phyloP scores from a whole-genome alignment of 1,284 basidiomycete genomes.

The Puccinia triticina region DNA sequence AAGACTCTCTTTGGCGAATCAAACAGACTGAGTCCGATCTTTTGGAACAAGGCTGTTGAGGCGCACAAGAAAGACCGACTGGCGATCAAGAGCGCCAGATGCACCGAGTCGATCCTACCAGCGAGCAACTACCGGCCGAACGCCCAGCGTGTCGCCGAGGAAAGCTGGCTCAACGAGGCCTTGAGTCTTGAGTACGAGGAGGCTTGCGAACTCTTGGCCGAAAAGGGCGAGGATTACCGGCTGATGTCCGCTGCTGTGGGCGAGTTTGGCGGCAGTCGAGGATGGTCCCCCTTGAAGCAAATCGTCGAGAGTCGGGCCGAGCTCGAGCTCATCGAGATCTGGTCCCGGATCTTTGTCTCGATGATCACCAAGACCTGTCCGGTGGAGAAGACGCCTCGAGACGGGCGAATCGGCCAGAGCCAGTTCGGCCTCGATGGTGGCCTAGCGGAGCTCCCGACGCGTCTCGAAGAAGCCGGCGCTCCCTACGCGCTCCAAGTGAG shows the following conservation, averaged over 20 bases:
- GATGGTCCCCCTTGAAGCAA: slow-evolving; percentile 54
- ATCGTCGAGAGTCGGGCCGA: slow-evolving; percentile 54
- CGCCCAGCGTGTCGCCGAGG: slow-evolving; percentile 12
- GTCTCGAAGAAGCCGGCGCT: slow-evolving; percentile 41
- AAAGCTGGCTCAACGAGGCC: slow-evolving; percentile 54
- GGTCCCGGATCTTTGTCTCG: slow-evolving; percentile 54
- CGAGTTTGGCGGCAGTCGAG: slow-evolving; percentile 33
- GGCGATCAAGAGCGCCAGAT: slow-evolving; percentile 19
- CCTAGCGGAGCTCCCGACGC: slow-evolving; percentile 35
- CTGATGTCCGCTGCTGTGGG: slow-evolving; percentile 26
- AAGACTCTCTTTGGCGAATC: slow-evolving; percentile 51
- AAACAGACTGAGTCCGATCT: slow-evolving; percentile 50
- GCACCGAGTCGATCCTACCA: slow-evolving; percentile 13
- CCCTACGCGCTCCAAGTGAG: slow-evolving; percentile 39
- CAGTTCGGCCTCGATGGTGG: slow-evolving; percentile 32
- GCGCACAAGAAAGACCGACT: slow-evolving; percentile 52
- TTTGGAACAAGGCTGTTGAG: slow-evolving; percentile 53
- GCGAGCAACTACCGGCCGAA: background rate
- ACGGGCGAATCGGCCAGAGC: background rate
- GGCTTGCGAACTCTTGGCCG: slow-evolving; percentile 48
- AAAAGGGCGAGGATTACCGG: background rate
- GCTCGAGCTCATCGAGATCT: slow-evolving; percentile 53
- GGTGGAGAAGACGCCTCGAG: slow-evolving; percentile 11
- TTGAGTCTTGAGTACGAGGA: slow-evolving; percentile 52
- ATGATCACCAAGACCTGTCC: slow-evolving; percentile 53